These are phyloP conservation scores for Panaeolus cyanescens DNA, from an alignment of 768 basidiomycete species.

Conservation along the genomic window DNA sequence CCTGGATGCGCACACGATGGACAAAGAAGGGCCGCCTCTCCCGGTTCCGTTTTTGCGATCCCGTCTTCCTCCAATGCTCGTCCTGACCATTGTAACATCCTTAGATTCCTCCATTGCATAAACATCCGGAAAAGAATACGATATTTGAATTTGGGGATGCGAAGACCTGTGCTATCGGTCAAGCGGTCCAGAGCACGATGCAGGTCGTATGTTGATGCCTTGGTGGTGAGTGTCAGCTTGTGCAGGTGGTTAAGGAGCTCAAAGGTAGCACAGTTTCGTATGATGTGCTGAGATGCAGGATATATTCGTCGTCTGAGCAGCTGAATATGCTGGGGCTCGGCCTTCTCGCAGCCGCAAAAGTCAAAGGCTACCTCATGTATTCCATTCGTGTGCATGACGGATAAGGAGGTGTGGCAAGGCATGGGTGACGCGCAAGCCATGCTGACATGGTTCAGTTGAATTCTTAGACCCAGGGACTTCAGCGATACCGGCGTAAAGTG, in stretches of 20 bases:
- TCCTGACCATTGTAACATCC: slow-evolving; percentile 25
- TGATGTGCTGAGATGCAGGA: slow-evolving; percentile 4
- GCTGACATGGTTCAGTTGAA: slow-evolving; percentile 14
- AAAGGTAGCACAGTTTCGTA: too few species aligned
- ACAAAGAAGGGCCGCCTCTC: slow-evolving; percentile 28
- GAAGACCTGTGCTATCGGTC: neutral
- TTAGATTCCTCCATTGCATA: slow-evolving; percentile 24
- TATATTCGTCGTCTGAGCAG: slow-evolving; percentile 5
- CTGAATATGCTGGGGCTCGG: neutral
- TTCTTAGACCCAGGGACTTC: slow-evolving; percentile 3
- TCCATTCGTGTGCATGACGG: slow-evolving; percentile 5
- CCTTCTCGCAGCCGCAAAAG: slow-evolving; percentile 1
- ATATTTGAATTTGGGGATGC: slow-evolving; percentile 1
- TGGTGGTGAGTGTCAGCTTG: neutral
- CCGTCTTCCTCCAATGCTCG: slow-evolving; percentile 21
- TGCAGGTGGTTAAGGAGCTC: neutral
- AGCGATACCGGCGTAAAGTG: slow-evolving; percentile 8
- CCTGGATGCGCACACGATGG: slow-evolving; percentile 35
- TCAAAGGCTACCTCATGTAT: slow-evolving; percentile 5
- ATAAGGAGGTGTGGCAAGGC: neutral
- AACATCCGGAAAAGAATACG: slow-evolving; percentile 11
- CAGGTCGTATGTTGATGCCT: slow-evolving; percentile 2
- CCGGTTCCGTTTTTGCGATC: slow-evolving; percentile 16
- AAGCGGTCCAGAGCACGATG: neutral
- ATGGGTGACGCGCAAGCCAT: slow-evolving; percentile 8